Conservation (phyloP, 768 basidiomycete species). For the Collybiopsis luxurians region DNA sequence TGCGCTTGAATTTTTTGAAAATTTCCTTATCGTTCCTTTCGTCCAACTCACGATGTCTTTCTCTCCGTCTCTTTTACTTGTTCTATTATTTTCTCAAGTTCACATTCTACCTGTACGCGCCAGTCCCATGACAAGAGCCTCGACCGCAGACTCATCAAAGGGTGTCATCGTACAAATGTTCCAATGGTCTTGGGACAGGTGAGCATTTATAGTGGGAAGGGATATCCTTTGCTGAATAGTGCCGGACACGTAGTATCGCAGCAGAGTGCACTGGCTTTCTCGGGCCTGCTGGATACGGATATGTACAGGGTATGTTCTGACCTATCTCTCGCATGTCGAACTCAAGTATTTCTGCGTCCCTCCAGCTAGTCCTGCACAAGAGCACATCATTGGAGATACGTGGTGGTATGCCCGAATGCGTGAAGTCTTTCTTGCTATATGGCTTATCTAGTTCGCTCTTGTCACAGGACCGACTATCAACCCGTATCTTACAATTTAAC, state of each 20-base stretch:
- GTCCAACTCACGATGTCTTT: too few relatives aligned
- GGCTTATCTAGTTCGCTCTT: too few relatives aligned
- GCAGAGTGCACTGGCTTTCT: conserved; percentile 62
- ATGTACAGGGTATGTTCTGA: conserved; percentile 54
- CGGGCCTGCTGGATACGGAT: conserved; percentile 66
- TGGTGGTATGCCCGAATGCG: conserved; percentile 46
- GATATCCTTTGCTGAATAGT: not conserved
- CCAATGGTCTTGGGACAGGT: conserved; percentile 56
- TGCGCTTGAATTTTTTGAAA: too few relatives aligned
- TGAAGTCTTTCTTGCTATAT: too few relatives aligned
- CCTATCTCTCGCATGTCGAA: not conserved
- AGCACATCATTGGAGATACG: conserved; percentile 54
- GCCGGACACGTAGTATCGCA: conserved; percentile 37
- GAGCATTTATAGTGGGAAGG: not conserved
- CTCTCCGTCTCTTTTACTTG: too few relatives aligned
- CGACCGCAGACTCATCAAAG: too few relatives aligned
- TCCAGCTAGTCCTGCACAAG: conserved; percentile 42
- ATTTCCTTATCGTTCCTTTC: too few relatives aligned
- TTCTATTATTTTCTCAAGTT: too few relatives aligned
- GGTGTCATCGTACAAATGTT: conserved; percentile 69
- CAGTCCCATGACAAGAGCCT: too few relatives aligned
- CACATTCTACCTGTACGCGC: too few relatives aligned
- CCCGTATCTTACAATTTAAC: conserved; percentile 55
- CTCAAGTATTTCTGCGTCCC: not conserved
- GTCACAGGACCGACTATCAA: conserved; percentile 54